phyloP scores from a whole-genome alignment of 306 rosid species.

The Cucurbita ficifolia region DNA sequence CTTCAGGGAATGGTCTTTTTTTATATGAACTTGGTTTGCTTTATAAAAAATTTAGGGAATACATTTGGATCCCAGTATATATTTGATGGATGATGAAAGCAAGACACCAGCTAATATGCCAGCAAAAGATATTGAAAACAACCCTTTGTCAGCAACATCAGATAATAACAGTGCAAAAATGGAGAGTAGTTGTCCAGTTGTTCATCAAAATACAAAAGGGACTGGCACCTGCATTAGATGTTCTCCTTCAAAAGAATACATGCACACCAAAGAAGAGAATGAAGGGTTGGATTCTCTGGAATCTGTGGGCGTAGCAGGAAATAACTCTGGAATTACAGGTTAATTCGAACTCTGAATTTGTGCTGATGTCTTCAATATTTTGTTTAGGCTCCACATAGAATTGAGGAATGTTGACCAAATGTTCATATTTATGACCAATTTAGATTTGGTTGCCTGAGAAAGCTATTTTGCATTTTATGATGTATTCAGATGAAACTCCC shows the following conservation, averaged over 20 bases:
- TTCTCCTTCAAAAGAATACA: slow-evolving; percentile 22
- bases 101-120: slow-evolving; percentile 30
- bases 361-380: background rate
- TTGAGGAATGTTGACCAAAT: background rate
- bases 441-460: background rate
- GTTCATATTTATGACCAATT: background rate
- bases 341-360: slow-evolving; percentile 4
- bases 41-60: slow-evolving; percentile 48
- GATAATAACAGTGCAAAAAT: slow-evolving; percentile 24
- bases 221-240: slow-evolving; percentile 11
- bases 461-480: background rate
- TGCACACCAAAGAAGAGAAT: slow-evolving; percentile 22
- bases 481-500: slow-evolving; percentile 39
- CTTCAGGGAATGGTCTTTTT: background rate
- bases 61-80: slow-evolving; percentile 95
- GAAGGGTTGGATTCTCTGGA: slow-evolving; percentile 26
- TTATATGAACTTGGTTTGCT: background rate
- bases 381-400: background rate
- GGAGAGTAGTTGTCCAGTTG: slow-evolving; percentile 17
- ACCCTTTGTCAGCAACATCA: slow-evolving; percentile 15
- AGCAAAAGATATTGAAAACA: slow-evolving; percentile 30
- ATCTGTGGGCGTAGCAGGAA: slow-evolving; percentile 25
- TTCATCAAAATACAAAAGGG: slow-evolving; percentile 15
- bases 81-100: slow-evolving; percentile 79
- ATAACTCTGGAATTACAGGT: slow-evolving; percentile 38